These are phyloP conservation scores for Trichothecium sympodiale DNA, from an alignment of 2,329 filamentous ascomycete species.

Conservation along the genomic window DNA sequence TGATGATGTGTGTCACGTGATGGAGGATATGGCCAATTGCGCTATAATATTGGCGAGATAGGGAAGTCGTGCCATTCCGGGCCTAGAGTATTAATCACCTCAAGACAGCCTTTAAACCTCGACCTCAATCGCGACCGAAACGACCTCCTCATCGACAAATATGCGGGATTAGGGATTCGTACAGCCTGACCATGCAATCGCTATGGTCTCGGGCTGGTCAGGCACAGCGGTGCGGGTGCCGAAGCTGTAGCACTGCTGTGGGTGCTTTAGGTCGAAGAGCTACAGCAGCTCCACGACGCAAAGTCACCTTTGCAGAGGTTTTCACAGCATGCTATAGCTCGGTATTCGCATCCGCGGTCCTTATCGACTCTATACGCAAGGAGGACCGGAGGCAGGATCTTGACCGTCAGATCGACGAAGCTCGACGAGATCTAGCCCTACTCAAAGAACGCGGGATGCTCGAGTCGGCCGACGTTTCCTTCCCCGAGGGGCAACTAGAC, in stretches of 20 bases:
- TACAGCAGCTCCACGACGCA: slow-evolving; percentile 38
- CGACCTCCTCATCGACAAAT: not conserved
- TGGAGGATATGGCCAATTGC: too few relatives aligned
- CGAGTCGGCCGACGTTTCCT: slow-evolving; percentile 17
- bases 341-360: slow-evolving; percentile 52
- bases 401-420: slow-evolving; percentile 48
- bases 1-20: too few relatives aligned
- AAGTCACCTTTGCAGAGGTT: slow-evolving; percentile 38
- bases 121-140: not conserved
- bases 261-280: slow-evolving; percentile 37
- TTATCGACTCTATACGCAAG: slow-evolving; percentile 51
- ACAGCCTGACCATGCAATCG: slow-evolving; percentile 22
- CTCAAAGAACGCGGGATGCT: slow-evolving; percentile 9
- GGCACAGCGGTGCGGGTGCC: slow-evolving; percentile 53
- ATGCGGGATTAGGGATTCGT: too few relatives aligned
- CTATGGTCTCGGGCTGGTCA: slow-evolving; percentile 57
- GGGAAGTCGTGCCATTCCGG: too few relatives aligned
- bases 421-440: slow-evolving; percentile 33
- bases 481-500: not conserved
- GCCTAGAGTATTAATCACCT: too few relatives aligned
- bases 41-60: too few relatives aligned
- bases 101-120: not conserved
- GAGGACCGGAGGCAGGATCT: slow-evolving; percentile 46
- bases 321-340: slow-evolving; percentile 59
- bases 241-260: slow-evolving; percentile 43